Evolutionary conservation across 306 rosid species (phyloP), one percentile per base, ranked within the genome.

Genomic region (Trichosanthes truncata): DNA sequence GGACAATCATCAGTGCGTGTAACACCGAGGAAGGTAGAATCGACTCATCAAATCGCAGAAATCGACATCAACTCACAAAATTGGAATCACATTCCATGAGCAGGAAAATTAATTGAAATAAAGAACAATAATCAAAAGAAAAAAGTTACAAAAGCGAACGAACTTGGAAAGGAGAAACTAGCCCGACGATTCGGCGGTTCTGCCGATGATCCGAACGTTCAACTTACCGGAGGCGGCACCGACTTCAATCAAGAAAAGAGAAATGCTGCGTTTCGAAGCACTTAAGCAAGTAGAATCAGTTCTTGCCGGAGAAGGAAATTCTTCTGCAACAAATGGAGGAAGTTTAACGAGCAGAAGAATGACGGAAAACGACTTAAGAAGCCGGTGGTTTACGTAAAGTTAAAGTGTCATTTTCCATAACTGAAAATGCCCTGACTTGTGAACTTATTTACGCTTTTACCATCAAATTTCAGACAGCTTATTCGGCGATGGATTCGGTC

Each of bases 291-390:
- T 45, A 6, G 21, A 72, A 72, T 68, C n/a, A 41, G 75, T 68
- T 2, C 75, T 68, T 68, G 75, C 53, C 75, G 75, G 33, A 20
- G 75, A 68, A 68, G 75, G 75, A 68, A 68, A 41, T 21, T 68
- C 9, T 68, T 41, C n/a, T 41, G 33, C 53, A 68, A 21, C 75
- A 21, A 21, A 68, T 35, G 51, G 35, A 68, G 20, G 35, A 40
- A 40, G 49, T 11, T 67, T 67, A 40, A n/a, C 74, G 8, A 69
- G n/a, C 11, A 20, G 76, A 25, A 9, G 55, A 33, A 18, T 0
- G 77, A 72, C 57, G 77, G 77, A 17, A 43, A 45, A 71, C 55
- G 9, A 71, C 56, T 45, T 3, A 25, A 23, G 36, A 72, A 46
- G 13, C 40, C 57, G 77, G 12, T 45, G 76, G 14, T 45, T 25